phyloP scores from a whole-genome alignment of 352 stramenopile species.

The Globisporangium canariense region DNA sequence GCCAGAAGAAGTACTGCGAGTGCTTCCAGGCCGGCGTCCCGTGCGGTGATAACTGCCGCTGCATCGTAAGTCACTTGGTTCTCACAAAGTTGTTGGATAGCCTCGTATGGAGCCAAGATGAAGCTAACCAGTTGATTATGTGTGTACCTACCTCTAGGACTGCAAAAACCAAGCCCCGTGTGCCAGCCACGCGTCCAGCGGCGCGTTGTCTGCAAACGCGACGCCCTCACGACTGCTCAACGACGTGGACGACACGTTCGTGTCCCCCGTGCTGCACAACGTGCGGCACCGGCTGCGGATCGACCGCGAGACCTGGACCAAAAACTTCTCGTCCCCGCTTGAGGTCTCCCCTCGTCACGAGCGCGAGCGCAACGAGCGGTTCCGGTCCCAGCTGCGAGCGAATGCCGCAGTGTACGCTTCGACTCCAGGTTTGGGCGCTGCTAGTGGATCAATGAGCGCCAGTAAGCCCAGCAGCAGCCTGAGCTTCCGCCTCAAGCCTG shows the following conservation, averaged over 20 bases:
- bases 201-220: slow-evolving; percentile 18
- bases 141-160: slow-evolving; percentile 32
- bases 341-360: slow-evolving; percentile 49
- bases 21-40: slow-evolving; percentile 91
- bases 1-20: slow-evolving; percentile 98
- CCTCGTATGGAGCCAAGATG: neutral
- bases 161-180: slow-evolving; percentile 77
- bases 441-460: neutral
- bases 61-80: slow-evolving; percentile 49
- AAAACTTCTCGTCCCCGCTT: slow-evolving; percentile 68
- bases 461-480: slow-evolving; percentile 6
- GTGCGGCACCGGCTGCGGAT: slow-evolving; percentile 59
- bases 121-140: slow-evolving; percentile 4
- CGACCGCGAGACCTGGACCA: slow-evolving; percentile 62
- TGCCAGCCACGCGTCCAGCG: slow-evolving; percentile 30
- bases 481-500: slow-evolving; percentile 21
- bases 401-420: slow-evolving; percentile 8
- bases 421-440: slow-evolving; percentile 1
- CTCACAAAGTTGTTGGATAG: neutral
- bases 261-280: slow-evolving; percentile 53
- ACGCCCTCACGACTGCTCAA: slow-evolving; percentile 22
- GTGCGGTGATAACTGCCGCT: slow-evolving; percentile 89
- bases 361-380: slow-evolving; percentile 45
- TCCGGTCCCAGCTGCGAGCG: slow-evolving; percentile 42
- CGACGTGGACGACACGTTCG: slow-evolving; percentile 53